Evolutionary conservation across 2,329 filamentous ascomycete species (phyloP), one percentile per base, ranked within the genome.

Genomic region (Alternaria triticina): DNA sequence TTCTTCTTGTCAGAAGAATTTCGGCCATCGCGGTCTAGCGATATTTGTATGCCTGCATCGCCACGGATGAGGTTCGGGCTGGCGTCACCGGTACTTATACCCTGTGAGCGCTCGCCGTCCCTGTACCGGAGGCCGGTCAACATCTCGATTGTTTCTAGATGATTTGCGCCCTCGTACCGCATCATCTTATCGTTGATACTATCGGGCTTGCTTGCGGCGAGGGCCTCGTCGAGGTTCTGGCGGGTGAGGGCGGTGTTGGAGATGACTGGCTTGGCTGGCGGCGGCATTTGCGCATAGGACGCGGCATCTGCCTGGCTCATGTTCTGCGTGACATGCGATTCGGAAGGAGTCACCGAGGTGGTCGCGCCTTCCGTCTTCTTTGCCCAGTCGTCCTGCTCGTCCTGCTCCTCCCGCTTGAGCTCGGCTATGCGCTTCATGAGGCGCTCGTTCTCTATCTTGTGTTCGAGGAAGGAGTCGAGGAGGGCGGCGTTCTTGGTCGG

Each of bases 401-500:
- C 92, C 60, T 90, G 89, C 78, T 97, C 95, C 79, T 97, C 95
- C 65, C 88, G 87, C 70, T 92, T 92, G 58, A 97, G 84, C 80
- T 96, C 93, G 17, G 91, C 89, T 65, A 98, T 97, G 46, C 93
- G 89, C 71, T 93, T 91, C 73, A 89, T 89, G 52, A 98, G 81
- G 5, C 94, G 88, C 82, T 97, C 94, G 74, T 97, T 97, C 79
- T 97, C 95, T 58, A 97, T 95, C 81, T 97, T 97, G 82, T 97
- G 94, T 78, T 98, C 95, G 27, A 98, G 85, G 74, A 97, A 97
- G 0, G 94, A 96, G 81, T 98, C 94, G 20, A 97, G 85, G 11
- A 97, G 85, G 4, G 88, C 88, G 1, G 93, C 90, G 75, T 95
- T 97, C 81, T 92, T 94, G 28, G 92, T 96, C 6, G 93, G 94